Evolutionary conservation across 2,329 filamentous ascomycete species (phyloP).

Genomic region (Xylariaceae sp.): DNA sequence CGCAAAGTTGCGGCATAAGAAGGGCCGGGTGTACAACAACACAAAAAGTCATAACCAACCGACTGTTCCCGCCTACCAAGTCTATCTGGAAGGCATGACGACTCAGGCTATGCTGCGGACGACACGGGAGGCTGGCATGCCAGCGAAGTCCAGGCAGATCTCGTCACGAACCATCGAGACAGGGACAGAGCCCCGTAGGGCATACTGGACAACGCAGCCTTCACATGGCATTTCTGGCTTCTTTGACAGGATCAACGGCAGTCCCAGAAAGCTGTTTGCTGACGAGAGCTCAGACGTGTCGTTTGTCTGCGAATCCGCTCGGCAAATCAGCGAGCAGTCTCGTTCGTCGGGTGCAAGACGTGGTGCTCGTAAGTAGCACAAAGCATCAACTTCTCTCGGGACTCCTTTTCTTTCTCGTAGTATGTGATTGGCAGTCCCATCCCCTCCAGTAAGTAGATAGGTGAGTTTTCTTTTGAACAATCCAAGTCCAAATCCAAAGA

Average conservation of each 20-base stretch:
- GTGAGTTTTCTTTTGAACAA: too few species aligned
- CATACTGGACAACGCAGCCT: background rate
- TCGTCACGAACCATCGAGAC: background rate
- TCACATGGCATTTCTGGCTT: background rate
- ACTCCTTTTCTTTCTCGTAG: background rate
- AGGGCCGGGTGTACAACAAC: constrained; percentile 2
- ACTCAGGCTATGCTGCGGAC: background rate
- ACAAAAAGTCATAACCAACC: background rate
- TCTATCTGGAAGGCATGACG: background rate
- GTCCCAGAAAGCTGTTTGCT: background rate
- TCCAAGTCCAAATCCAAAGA: too few species aligned
- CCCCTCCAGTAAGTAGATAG: background rate
- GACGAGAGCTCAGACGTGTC: constrained; percentile 24
- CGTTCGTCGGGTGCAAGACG: background rate
- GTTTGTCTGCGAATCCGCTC: constrained; percentile 24
- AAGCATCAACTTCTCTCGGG: background rate
- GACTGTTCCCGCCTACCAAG: background rate
- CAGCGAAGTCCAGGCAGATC: background rate
- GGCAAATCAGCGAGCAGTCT: constrained; percentile 1
- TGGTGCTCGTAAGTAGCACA: constrained; percentile 11
- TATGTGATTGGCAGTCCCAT: background rate
- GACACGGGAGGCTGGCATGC: background rate
- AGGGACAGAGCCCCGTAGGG: background rate
- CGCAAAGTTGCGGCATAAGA: background rate
- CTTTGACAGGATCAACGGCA: constrained; percentile 7